phyloP scores from a whole-genome alignment of 1,284 basidiomycete genomes.

The Athelia psychrophila region DNA sequence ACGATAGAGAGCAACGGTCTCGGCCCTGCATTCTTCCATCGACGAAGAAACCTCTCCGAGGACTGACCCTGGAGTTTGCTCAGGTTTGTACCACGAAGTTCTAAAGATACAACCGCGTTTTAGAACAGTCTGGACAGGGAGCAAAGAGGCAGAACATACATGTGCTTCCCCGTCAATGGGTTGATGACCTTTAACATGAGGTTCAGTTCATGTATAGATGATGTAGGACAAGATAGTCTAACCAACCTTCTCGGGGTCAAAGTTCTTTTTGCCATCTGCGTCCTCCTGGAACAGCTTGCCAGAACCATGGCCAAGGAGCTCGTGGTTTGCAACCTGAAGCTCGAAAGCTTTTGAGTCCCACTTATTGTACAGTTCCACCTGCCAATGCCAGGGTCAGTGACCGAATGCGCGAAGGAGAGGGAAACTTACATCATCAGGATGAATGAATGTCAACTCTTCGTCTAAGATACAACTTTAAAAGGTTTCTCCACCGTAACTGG shows the following conservation, averaged over 20 bases:
- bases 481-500: too few species aligned
- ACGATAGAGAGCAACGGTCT: constrained; percentile 79
- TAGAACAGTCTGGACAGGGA: constrained; percentile 1
- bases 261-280: constrained; percentile 74
- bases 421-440: constrained; percentile 69
- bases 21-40: constrained; percentile 86
- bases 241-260: constrained; percentile 62
- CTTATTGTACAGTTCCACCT: constrained; percentile 64
- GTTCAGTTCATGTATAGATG: neutral
- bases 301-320: constrained; percentile 76
- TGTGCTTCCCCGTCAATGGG: constrained; percentile 77
- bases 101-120: constrained; percentile 30
- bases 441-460: constrained; percentile 77
- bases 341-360: constrained; percentile 81
- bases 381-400: too few species aligned
- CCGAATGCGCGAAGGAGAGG: too few species aligned
- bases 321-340: constrained; percentile 84
- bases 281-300: constrained; percentile 80
- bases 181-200: constrained; percentile 57
- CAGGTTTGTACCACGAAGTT: constrained; percentile 80
- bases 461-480: too few species aligned
- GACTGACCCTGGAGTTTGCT: constrained; percentile 76
- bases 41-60: constrained; percentile 84
- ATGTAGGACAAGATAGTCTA: neutral
- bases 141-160: constrained; percentile 40